A percentile compares a stretch with the other conserved stretches of the same genome.
These are phyloP conservation scores for Fusarium coicis DNA, from an alignment of 2,329 filamentous ascomycete species.

Conservation along the genomic window DNA sequence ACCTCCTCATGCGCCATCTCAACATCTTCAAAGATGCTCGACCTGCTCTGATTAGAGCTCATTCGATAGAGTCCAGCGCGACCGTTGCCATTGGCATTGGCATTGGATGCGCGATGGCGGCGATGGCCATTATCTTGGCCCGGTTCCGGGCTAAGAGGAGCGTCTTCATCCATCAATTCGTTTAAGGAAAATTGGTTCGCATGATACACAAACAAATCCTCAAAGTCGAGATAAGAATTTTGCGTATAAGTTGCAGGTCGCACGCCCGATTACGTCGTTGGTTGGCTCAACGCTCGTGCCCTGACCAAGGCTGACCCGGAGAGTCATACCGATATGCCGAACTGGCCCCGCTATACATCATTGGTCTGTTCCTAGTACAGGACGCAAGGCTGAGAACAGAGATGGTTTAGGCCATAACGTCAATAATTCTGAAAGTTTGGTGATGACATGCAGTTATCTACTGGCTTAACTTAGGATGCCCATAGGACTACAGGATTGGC, in stretches of 20 bases:
- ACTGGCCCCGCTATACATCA: constrained; percentile 31
- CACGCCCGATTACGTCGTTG: constrained; percentile 40
- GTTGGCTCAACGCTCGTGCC: constrained; percentile 33
- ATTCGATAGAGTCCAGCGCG: constrained; percentile 67
- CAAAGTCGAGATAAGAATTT: constrained; percentile 13
- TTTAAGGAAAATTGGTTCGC: constrained; percentile 21
- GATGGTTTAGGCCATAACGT: neutral
- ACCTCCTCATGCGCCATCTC: constrained; percentile 99
- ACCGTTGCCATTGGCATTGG: constrained; percentile 24
- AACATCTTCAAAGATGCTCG: constrained; percentile 92
- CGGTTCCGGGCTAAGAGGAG: constrained; percentile 29
- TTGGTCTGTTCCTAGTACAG: constrained; percentile 17
- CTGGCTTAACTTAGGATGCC: neutral
- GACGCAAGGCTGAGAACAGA: constrained; percentile 26
- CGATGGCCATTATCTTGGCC: constrained; percentile 30
- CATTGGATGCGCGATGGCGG: constrained; percentile 30
- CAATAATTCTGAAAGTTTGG: neutral
- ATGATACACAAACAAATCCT: constrained; percentile 26
- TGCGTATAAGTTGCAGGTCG: constrained; percentile 25
- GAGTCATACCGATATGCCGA: constrained; percentile 25
- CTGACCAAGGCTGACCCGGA: constrained; percentile 39
- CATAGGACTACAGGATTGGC: neutral
- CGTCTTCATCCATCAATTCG: constrained; percentile 46
- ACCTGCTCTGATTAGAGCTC: constrained; percentile 75
- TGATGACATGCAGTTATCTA: neutral